phyloP scores from a whole-genome alignment of 208 protist genomes.

The Endotrypanum monterogeii region DNA sequence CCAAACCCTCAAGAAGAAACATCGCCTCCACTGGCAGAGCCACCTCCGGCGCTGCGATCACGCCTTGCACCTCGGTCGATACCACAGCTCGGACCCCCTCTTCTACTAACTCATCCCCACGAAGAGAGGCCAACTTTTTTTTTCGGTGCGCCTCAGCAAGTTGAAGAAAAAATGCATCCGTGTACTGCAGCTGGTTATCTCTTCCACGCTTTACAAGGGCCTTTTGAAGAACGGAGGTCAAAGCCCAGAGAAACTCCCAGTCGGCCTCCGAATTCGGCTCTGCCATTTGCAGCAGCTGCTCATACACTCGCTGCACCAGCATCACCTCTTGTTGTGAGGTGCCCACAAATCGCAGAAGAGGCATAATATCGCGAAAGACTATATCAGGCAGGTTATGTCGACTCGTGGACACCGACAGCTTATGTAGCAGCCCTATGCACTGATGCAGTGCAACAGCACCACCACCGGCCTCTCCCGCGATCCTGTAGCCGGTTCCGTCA shows the following conservation, averaged over 20 bases:
- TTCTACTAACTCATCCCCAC: conserved; percentile 22
- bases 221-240: conserved; percentile 55
- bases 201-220: conserved; percentile 39
- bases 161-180: conserved; percentile 72
- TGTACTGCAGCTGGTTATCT: conserved; percentile 54
- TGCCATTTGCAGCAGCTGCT: conserved; percentile 40
- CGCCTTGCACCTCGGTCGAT: conserved; percentile 42
- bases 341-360: conserved; percentile 42
- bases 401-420: conserved; percentile 17
- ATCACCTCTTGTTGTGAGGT: conserved; percentile 63
- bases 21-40: conserved; percentile 23
- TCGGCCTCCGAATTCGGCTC: conserved; percentile 45
- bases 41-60: conserved; percentile 9
- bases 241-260: conserved; percentile 66
- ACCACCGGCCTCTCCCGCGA: not conserved
- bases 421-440: conserved; percentile 35
- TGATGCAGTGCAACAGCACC: conserved; percentile 20
- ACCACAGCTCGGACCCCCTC: conserved; percentile 39
- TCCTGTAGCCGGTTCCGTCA: not conserved
- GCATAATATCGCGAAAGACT: conserved; percentile 56
- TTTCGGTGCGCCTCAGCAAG: conserved; percentile 47
- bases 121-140: conserved; percentile 19
- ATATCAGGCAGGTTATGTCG: conserved; percentile 31
- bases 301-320: conserved; percentile 65
- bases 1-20: conserved; percentile 66